Evolutionary conservation across 2,329 filamentous ascomycete species (phyloP).

Genomic region (Seiridium cupressi): DNA sequence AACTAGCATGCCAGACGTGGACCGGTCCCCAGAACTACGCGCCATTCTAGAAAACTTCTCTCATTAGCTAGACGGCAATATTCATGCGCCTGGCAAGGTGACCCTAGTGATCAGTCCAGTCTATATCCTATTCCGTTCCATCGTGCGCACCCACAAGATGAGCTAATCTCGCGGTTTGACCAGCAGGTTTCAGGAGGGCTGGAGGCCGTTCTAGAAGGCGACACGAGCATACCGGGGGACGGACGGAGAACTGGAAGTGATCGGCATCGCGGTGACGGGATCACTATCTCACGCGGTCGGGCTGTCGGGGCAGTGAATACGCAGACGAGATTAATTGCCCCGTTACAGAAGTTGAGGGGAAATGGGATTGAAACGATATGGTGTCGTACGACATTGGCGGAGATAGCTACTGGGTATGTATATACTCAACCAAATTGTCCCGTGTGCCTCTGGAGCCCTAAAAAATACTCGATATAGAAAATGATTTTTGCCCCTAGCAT

Average conservation of each 20-base stretch:
- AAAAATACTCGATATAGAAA: neutral
- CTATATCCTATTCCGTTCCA: neutral
- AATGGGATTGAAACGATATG: no score
- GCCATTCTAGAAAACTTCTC: conserved; percentile 2
- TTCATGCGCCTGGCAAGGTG: neutral
- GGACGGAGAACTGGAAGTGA: neutral
- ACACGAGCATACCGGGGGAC: neutral
- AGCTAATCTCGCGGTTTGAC: neutral
- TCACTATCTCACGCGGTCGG: neutral
- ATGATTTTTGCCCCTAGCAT: neutral
- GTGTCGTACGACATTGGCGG: no score
- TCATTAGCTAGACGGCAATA: neutral
- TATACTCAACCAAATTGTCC: no score
- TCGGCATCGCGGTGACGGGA: neutral
- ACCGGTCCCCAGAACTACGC: neutral
- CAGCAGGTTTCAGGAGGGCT: neutral
- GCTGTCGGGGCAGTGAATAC: neutral
- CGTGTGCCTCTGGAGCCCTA: neutral
- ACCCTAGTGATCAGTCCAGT: neutral
- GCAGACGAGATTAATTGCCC: neutral
- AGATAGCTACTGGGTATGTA: no score
- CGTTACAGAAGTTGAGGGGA: neutral
- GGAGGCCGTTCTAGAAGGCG: neutral
- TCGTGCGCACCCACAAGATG: neutral
- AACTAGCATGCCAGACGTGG: neutral